Evolutionary conservation across 352 stramenopile genomes (phyloP).

Genomic region (Globisporangium takayamanum): DNA sequence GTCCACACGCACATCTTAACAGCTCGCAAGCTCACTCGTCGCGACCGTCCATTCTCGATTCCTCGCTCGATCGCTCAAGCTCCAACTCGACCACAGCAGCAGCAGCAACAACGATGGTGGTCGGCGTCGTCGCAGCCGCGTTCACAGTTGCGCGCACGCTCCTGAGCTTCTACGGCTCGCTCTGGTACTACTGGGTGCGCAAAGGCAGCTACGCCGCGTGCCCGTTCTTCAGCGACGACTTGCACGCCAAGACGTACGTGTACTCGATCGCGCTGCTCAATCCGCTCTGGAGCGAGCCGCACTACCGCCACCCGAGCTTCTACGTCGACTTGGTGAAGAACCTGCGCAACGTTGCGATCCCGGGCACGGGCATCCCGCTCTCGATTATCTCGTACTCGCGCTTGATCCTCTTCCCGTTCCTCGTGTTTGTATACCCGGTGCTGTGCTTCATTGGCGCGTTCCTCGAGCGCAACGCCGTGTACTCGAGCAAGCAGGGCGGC

Average conservation of each 20-base stretch:
- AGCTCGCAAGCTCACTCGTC: not conserved
- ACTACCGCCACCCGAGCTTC: constrained; percentile 96
- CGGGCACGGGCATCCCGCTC: constrained; percentile 93
- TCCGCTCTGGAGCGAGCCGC: constrained; percentile 92
- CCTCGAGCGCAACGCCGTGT: constrained; percentile 59
- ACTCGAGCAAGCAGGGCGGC: constrained; percentile 51
- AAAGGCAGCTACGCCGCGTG: constrained; percentile 66
- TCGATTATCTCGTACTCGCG: constrained; percentile 84
- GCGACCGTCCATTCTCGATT: constrained; percentile 5
- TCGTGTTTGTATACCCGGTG: constrained; percentile 86
- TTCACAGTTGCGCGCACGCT: constrained; percentile 33
- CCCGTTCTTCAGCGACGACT: constrained; percentile 70
- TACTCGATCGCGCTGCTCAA: constrained; percentile 94
- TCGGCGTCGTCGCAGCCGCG: constrained; percentile 22
- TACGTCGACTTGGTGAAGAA: constrained; percentile 94
- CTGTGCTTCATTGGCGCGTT: constrained; percentile 79
- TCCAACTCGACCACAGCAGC: not conserved
- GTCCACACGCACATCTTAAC: not conserved
- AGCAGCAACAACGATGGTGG: constrained; percentile 20
- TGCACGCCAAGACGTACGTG: constrained; percentile 89
- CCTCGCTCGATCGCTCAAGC: constrained; percentile 7
- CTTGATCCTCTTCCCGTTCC: constrained; percentile 77
- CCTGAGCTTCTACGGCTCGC: constrained; percentile 70
- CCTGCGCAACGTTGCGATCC: constrained; percentile 96
- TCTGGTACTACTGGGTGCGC: constrained; percentile 76